Conservation (phyloP, 352 stramenopile species). For the Phytophthora ramorum region DNA sequence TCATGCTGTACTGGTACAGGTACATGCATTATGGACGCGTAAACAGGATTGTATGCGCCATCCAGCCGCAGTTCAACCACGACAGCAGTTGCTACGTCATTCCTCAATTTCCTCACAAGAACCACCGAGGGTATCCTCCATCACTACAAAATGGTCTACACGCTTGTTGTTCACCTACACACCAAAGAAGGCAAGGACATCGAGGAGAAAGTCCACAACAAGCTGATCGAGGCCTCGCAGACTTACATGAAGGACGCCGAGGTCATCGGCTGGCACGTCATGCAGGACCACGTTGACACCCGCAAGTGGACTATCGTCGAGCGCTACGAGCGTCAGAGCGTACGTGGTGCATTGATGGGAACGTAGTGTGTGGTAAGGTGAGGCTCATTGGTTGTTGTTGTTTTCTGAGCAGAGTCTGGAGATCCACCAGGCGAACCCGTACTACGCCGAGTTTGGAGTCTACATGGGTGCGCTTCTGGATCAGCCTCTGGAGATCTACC, state of each 20-base stretch:
- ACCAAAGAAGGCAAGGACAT: slow-evolving; percentile 16
- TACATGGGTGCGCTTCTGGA: slow-evolving; percentile 39
- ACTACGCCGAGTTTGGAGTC: slow-evolving; percentile 25
- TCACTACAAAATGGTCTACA: no score
- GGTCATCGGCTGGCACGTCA: slow-evolving; percentile 8
- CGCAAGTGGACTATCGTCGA: slow-evolving; percentile 18
- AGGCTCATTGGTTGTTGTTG: not conserved
- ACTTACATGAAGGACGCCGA: slow-evolving; percentile 18
- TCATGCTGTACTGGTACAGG: not conserved
- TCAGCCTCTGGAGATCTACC: slow-evolving; percentile 31
- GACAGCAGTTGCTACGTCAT: not conserved
- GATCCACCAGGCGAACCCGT: slow-evolving; percentile 38
- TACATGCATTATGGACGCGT: not conserved
- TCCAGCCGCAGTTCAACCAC: not conserved
- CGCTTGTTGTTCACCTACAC: slow-evolving; percentile 20
- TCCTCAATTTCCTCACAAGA: slow-evolving; percentile 14
- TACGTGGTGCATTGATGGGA: slow-evolving; percentile 5
- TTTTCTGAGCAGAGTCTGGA: slow-evolving; percentile 32
- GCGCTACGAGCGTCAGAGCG: slow-evolving; percentile 21
- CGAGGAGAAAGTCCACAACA: slow-evolving; percentile 10
- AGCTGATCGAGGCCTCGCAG: slow-evolving; percentile 16
- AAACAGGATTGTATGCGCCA: slow-evolving; percentile 11
- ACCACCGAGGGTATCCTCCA: not conserved
- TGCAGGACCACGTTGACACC: slow-evolving; percentile 13
- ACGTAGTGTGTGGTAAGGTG: not conserved